Conservation (phyloP, 495 filamentous ascomycete genomes). For the Podospora didyma region DNA sequence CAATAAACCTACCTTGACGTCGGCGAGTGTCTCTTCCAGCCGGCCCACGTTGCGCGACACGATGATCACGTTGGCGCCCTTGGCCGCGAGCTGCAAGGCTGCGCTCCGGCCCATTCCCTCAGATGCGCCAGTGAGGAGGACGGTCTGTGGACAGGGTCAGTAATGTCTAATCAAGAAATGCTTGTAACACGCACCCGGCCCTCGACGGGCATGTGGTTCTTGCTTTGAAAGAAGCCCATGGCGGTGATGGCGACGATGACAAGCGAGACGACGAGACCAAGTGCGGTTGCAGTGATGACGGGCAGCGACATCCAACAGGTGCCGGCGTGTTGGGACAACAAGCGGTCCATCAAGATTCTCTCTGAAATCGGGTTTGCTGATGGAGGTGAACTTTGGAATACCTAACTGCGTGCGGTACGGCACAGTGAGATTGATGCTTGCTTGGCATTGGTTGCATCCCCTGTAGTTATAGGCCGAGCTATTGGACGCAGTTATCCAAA, state of each 20-base stretch:
- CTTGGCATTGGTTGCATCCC: too few species aligned
- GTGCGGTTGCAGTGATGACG: constrained; percentile 26
- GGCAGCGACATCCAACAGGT: neutral
- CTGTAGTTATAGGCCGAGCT: too few species aligned
- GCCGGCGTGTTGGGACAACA: neutral
- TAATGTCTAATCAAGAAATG: too few species aligned
- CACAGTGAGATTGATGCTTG: too few species aligned
- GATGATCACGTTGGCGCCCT: constrained; percentile 84
- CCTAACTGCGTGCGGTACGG: too few species aligned
- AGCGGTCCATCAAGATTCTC: neutral
- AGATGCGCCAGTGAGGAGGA: constrained; percentile 87
- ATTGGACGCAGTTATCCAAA: too few species aligned
- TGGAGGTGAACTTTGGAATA: too few species aligned
- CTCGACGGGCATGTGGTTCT: constrained; percentile 77
- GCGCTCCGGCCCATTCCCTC: constrained; percentile 83
- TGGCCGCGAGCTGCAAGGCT: constrained; percentile 67
- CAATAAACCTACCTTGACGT: constrained; percentile 54
- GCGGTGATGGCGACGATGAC: constrained; percentile 36
- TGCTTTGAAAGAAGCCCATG: constrained; percentile 63
- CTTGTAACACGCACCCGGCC: constrained; percentile 60
- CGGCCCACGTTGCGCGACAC: constrained; percentile 73
- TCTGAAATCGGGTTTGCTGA: too few species aligned
- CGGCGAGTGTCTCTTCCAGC: constrained; percentile 66
- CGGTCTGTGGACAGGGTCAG: constrained; percentile 59
- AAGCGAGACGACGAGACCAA: constrained; percentile 12